Evolutionary conservation across 192 early-diverging fungal species (phyloP).

Genomic region (Mycoemilia scoparia): DNA sequence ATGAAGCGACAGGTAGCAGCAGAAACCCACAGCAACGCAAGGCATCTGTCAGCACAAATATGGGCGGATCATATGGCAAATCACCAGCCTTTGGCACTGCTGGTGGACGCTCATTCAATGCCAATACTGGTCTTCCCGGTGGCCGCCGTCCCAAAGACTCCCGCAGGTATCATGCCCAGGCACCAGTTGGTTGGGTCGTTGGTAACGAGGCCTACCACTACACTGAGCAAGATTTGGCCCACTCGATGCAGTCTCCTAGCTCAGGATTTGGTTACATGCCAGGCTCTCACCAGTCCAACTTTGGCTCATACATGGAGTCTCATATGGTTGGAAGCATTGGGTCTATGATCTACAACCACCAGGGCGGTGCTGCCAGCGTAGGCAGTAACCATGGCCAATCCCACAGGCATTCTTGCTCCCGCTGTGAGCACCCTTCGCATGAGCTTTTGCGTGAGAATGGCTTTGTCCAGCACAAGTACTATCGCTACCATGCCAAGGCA

Average conservation of each 20-base stretch:
- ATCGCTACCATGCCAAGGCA: constrained; percentile 84
- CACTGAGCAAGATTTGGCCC: constrained; percentile 28
- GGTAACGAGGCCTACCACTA: constrained; percentile 48
- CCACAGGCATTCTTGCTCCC: constrained; percentile 36
- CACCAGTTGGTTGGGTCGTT: constrained; percentile 56
- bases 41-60: constrained; percentile 3
- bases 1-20: constrained; percentile 1
- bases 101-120: constrained; percentile 24
- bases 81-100: constrained; percentile 26
- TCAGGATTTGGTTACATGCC: constrained; percentile 9
- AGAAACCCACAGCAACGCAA: constrained; percentile 3
- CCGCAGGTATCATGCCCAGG: constrained; percentile 48
- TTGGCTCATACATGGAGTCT: constrained; percentile 14
- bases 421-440: constrained; percentile 83
- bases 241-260: constrained; percentile 27
- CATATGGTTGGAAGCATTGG: constrained; percentile 9
- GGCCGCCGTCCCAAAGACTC: constrained; percentile 34
- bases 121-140: no score
- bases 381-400: constrained; percentile 6
- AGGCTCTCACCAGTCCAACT: background rate
- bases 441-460: constrained; percentile 90
- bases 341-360: constrained; percentile 1
- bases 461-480: constrained; percentile 94
- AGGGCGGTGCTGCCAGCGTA: background rate
- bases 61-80: constrained; percentile 26